These are phyloP conservation scores for Phascolomyces articulosus DNA, from an alignment of 371 early-diverging fungal species.

Conservation along the genomic window DNA sequence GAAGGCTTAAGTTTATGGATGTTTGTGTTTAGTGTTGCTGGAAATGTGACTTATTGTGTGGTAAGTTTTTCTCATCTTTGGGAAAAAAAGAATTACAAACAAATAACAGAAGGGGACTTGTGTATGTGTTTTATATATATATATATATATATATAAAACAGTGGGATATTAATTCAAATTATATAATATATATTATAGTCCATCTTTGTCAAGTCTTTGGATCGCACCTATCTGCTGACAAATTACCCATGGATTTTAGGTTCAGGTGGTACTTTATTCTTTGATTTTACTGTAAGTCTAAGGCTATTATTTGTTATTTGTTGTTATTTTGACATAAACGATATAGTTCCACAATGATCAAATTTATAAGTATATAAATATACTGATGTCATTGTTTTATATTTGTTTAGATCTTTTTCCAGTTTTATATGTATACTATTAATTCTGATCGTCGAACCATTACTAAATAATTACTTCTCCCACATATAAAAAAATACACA, in stretches of 20 bases:
- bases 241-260: conserved; percentile 79
- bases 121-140: too few species aligned
- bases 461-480: not conserved
- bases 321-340: too few species aligned
- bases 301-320: conserved; percentile 3
- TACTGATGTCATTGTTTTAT: not conserved
- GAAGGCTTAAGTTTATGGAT: conserved; percentile 79
- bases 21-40: conserved; percentile 83
- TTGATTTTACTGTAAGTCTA: conserved; percentile 61
- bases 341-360: too few species aligned
- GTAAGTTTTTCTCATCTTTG: conserved; percentile 26
- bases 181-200: conserved; percentile 38
- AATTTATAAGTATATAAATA: too few species aligned
- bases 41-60: conserved; percentile 73
- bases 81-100: not conserved
- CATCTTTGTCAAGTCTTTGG: conserved; percentile 65
- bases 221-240: conserved; percentile 58
- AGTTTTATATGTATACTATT: conserved; percentile 45
- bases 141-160: too few species aligned
- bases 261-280: conserved; percentile 62
- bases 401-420: conserved; percentile 46
- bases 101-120: too few species aligned
- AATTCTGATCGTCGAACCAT: not conserved
- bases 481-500: too few species aligned
- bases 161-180: too few species aligned